Conservation (phyloP, 148 eudicot species). For the Heliamphora exappendiculata region DNA sequence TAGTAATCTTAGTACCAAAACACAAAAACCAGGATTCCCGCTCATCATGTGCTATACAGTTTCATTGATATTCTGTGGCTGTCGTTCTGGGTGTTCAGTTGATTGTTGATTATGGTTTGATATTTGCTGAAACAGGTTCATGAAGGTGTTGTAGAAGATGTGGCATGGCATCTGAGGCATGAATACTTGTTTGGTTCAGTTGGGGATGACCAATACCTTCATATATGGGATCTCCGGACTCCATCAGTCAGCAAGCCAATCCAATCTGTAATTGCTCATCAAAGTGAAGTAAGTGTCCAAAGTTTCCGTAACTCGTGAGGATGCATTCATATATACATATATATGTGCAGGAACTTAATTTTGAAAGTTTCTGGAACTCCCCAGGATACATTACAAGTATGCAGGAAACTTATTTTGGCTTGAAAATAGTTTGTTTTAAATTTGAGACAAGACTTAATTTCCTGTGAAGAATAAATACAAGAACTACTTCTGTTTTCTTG, state of each 20-base stretch:
- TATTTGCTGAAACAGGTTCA: slow-evolving; percentile 39
- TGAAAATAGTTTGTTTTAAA: neutral
- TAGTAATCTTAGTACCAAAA: neutral
- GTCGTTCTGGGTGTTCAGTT: neutral
- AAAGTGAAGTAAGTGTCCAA: slow-evolving; percentile 54
- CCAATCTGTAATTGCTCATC: slow-evolving; percentile 82
- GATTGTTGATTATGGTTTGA: neutral
- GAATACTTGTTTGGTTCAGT: slow-evolving; percentile 69
- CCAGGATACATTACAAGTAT: too few relatives aligned
- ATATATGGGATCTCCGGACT: slow-evolving; percentile 78
- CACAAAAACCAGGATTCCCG: neutral
- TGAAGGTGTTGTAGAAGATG: slow-evolving; percentile 75
- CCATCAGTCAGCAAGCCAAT: slow-evolving; percentile 66
- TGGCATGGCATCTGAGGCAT: slow-evolving; percentile 72
- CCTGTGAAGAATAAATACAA: neutral
- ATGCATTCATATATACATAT: neutral
- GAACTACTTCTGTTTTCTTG: neutral
- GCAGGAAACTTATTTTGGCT: neutral
- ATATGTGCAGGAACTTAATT: neutral
- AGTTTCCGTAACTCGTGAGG: neutral
- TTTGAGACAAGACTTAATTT: neutral
- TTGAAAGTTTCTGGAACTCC: too few relatives aligned
- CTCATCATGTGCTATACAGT: neutral
- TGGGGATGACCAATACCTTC: slow-evolving; percentile 61
- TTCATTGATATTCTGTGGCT: neutral